Evolutionary conservation across 108 stramenopile genomes (phyloP), one percentile per base, ranked within the genome.

Genomic region (Pseudonitzschia pungens): DNA sequence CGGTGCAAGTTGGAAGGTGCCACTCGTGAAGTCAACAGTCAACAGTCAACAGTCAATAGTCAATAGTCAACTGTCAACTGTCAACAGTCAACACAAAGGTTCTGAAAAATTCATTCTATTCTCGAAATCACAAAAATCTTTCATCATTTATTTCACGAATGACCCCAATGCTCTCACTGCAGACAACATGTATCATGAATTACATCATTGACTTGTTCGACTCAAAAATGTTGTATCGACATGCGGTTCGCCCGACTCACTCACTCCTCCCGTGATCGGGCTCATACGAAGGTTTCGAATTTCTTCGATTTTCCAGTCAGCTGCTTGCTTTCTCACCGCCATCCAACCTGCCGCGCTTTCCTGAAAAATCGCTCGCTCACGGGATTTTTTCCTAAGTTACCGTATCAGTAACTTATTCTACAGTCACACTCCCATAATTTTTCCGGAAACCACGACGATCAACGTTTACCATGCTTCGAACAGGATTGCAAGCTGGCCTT

Each of bases 401-500:
- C 45, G 45, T 18, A 48, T 4, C 3, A 18, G 18, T 14, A 11
- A 11, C 42, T 43, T 11, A 11, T 11, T 48, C 10, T 11, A 12
- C 2, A 10, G 10, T 12, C 16, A 24, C 27, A 40, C 14, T 62
- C 36, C 12, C 60, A 33, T 62, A 62, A 36, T 62, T 62, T 62
- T 62, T 33, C 36, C n/a, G 27, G 26, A 58, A 26, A 22, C 50
- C 6, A 55, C 21, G 54, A 55, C 45, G 45, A 48, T 12, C 45
- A 55, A 21, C 26, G 12, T 55, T 55, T 10, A 55, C 26, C 41
- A 62, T 62, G 60, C 60, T 62, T 33, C 60, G 60, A 62, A 33
- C 60, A 62, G 60, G 60, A 62, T 40, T 62, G n/a, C 60, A 62
- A 62, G 32, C 32, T 16, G 60, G 60, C 60, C 60, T 62, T 20